Evolutionary conservation across 1,139 yeast species (phyloP).

Genomic region (Taphrina deformans): DNA sequence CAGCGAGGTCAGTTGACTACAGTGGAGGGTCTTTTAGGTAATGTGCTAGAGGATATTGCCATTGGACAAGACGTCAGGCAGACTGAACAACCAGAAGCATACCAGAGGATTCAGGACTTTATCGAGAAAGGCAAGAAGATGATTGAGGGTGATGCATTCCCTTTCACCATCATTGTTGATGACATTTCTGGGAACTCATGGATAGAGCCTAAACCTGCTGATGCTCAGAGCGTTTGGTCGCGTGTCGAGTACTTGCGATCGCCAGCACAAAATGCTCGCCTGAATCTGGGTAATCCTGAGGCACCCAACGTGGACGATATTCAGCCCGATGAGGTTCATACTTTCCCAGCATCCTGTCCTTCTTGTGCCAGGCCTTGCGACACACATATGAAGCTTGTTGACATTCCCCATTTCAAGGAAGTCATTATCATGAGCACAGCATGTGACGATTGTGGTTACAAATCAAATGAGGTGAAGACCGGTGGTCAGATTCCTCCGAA

Average conservation of each 20-base stretch:
- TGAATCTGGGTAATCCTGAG: slow-evolving; percentile 84
- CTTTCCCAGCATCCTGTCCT: slow-evolving; percentile 89
- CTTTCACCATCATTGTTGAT: slow-evolving; percentile 76
- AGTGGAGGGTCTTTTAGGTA: slow-evolving; percentile 81
- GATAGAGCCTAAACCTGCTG: slow-evolving; percentile 88
- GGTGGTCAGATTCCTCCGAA: slow-evolving; percentile 93
- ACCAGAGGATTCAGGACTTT: slow-evolving; percentile 71
- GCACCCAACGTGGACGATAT: slow-evolving; percentile 52
- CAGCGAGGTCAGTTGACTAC: slow-evolving; percentile 91
- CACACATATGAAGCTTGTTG: slow-evolving; percentile 94
- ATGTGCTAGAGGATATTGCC: slow-evolving; percentile 79
- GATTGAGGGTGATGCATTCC: slow-evolving; percentile 68
- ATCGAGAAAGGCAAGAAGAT: slow-evolving; percentile 59
- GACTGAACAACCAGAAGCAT: slow-evolving; percentile 67
- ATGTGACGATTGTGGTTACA: slow-evolving; percentile 91
- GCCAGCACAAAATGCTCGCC: slow-evolving; percentile 79
- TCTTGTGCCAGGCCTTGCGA: slow-evolving; percentile 75
- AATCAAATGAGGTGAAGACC: slow-evolving; percentile 95
- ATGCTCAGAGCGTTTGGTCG: slow-evolving; percentile 88
- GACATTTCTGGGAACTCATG: slow-evolving; percentile 98
- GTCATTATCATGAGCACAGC: slow-evolving; percentile 95
- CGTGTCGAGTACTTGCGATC: slow-evolving; percentile 79
- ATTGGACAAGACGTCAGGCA: slow-evolving; percentile 80
- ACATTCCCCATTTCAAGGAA: slow-evolving; percentile 96
- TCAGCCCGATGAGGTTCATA: slow-evolving; percentile 80